Evolutionary conservation across 305 asterid species (phyloP).

Genomic region (Plantago coronopus): DNA sequence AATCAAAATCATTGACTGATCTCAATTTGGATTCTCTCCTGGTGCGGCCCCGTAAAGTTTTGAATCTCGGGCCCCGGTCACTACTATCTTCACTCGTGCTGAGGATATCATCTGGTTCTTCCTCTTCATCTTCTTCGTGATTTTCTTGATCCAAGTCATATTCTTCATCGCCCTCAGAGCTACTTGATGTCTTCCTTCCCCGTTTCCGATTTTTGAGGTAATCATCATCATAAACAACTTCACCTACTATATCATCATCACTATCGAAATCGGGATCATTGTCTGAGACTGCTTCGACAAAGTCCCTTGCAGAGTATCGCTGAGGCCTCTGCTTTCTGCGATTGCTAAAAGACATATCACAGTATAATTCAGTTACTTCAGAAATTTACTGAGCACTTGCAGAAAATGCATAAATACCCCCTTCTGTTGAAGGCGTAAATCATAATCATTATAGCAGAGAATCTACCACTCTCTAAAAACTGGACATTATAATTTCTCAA

Average conservation of each 20-base stretch:
- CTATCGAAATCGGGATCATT: conserved; percentile 70
- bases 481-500: too few species aligned
- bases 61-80: conserved; percentile 32
- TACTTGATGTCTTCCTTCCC: conserved; percentile 61
- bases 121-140: conserved; percentile 85
- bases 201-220: conserved; percentile 58
- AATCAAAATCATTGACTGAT: conserved; percentile 50
- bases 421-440: too few species aligned
- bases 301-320: conserved; percentile 63
- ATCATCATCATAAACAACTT: conserved; percentile 88
- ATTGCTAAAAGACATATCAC: conserved; percentile 40
- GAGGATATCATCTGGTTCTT: conserved; percentile 47
- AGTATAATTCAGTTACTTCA: conserved; percentile 21
- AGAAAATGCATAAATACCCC: background rate
- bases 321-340: conserved; percentile 85
- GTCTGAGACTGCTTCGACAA: conserved; percentile 69
- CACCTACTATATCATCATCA: conserved; percentile 93
- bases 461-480: too few species aligned
- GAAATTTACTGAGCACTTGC: conserved; percentile 4
- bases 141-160: conserved; percentile 69
- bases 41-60: conserved; percentile 50
- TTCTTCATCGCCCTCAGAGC: conserved; percentile 92
- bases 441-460: too few species aligned
- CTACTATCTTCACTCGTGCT: conserved; percentile 71
- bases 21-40: conserved; percentile 68